Conservation (phyloP, 805 yeast species). For the Candida adriatica region DNA sequence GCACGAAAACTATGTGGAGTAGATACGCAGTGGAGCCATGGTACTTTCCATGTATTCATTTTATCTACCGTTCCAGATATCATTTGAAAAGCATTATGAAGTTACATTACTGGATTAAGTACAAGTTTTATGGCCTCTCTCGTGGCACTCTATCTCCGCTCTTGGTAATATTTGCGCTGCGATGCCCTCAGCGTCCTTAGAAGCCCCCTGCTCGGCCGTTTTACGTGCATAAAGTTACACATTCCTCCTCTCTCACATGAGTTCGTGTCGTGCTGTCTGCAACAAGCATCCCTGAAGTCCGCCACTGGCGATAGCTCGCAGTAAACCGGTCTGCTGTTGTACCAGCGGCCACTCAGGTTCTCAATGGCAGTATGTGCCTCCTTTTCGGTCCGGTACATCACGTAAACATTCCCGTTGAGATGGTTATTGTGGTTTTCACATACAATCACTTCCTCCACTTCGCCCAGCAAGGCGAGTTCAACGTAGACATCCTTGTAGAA, state of each 20-base stretch:
- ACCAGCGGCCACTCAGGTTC: constrained; percentile 76
- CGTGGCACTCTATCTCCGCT: constrained; percentile 2
- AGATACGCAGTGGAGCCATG: too few relatives aligned
- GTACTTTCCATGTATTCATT: too few relatives aligned
- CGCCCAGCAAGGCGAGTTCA: constrained; percentile 45
- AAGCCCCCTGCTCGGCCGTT: constrained; percentile 43
- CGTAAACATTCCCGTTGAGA: constrained; percentile 79
- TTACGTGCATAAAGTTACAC: constrained; percentile 84
- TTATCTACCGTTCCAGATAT: too few relatives aligned
- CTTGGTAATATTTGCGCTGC: constrained; percentile 26
- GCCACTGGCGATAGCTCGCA: constrained; percentile 74
- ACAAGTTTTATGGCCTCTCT: too few relatives aligned
- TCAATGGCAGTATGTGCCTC: constrained; percentile 57
- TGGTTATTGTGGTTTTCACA: constrained; percentile 83
- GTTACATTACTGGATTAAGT: too few relatives aligned
- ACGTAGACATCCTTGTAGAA: constrained; percentile 68
- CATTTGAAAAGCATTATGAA: too few relatives aligned
- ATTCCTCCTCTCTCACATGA: constrained; percentile 72
- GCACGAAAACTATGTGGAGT: too few relatives aligned
- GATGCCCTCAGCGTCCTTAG: constrained; percentile 35
- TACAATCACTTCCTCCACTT: constrained; percentile 56
- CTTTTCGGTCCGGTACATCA: constrained; percentile 46
- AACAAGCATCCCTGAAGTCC: constrained; percentile 63
- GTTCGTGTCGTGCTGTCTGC: constrained; percentile 60
- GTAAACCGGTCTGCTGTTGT: constrained; percentile 66